Evolutionary conservation across 768 basidiomycete genomes (phyloP).

Genomic region (Termitomyces sp.): DNA sequence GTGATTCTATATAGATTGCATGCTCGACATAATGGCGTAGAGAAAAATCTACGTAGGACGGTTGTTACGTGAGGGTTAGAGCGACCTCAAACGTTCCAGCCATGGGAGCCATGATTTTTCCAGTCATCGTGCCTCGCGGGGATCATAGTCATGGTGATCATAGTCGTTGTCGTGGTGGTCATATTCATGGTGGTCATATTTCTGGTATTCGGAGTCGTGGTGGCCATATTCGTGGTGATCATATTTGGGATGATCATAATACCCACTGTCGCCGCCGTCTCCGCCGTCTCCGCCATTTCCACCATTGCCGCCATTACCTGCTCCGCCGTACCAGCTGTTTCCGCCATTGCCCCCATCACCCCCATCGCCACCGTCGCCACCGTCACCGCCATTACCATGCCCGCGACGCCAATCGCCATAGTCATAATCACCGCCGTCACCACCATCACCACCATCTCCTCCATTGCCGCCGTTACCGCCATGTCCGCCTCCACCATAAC

Average conservation of each 20-base stretch:
- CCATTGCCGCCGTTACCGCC: neutral
- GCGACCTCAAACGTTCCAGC: no score
- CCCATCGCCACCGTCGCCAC: neutral
- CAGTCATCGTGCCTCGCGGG: no score
- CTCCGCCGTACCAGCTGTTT: constrained; percentile 1
- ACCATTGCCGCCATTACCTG: no score
- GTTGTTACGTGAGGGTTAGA: no score
- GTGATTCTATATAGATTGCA: no score
- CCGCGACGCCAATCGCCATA: neutral
- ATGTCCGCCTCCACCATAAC: neutral
- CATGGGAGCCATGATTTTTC: no score
- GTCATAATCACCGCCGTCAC: no score
- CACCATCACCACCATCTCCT: neutral
- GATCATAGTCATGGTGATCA: neutral
- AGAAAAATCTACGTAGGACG: no score
- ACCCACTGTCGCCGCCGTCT: neutral
- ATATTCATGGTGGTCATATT: neutral
- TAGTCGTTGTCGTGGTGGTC: neutral
- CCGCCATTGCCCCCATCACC: neutral
- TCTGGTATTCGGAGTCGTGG: no score
- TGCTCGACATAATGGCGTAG: no score
- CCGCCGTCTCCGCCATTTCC: no score
- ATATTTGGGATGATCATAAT: neutral
- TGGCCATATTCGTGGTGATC: neutral
- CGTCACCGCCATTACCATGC: neutral